Percentiles rank a stretch among this genome's conserved stretches.
These are phyloP conservation scores for Toxoplasma gondii DNA, from an alignment of 169 alveolate genomes.

Conservation along the genomic window DNA sequence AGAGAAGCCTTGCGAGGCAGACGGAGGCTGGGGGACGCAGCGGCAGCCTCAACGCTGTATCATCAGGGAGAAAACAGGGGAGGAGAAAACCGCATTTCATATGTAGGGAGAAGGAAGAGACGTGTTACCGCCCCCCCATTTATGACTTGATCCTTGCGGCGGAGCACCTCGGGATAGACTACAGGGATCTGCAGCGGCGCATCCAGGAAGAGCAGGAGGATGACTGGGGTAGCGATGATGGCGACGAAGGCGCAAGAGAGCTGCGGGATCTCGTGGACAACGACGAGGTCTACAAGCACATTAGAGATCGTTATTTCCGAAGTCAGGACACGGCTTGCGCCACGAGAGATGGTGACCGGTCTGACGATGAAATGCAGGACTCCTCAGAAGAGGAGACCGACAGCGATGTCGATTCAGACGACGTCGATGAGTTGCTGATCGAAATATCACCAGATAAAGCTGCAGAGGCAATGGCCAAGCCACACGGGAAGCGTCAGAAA, in stretches of 20 bases:
- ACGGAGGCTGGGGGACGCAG: background rate
- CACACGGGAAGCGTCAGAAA: background rate
- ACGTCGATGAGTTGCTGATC: background rate
- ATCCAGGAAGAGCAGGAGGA: background rate
- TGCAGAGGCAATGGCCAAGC: background rate
- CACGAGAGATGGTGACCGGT: background rate
- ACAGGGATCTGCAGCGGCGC: constrained; percentile 23
- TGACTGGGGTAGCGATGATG: background rate
- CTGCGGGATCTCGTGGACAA: constrained; percentile 47
- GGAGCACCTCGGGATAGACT: constrained; percentile 48
- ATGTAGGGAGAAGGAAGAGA: background rate
- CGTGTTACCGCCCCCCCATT: background rate
- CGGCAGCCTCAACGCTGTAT: background rate
- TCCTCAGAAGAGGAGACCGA: background rate
- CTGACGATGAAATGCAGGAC: background rate
- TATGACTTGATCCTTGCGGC: constrained; percentile 56
- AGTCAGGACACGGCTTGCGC: background rate
- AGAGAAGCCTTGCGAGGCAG: constrained; percentile 5
- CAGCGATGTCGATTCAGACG: background rate
- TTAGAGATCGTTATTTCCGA: background rate
- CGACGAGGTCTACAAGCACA: background rate
- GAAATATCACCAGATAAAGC: background rate
- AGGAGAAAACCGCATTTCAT: background rate
- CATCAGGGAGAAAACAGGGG: background rate
- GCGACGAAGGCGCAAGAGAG: background rate